phyloP scores from a whole-genome alignment of 192 early-diverging fungal species.

The Paraglomus brasilianum region DNA sequence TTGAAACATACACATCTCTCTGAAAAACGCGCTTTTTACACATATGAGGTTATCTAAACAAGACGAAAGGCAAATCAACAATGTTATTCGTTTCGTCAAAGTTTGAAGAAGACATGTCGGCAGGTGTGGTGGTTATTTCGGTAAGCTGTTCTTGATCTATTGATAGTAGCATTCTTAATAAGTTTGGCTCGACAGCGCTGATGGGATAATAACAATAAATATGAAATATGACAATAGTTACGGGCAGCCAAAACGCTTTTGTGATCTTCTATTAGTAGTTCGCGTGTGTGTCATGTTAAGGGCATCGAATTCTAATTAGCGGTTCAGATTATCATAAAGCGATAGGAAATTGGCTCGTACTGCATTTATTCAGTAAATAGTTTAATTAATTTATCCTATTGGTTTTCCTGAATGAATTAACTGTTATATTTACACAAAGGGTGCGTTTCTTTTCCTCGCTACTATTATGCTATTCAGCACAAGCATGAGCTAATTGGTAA shows the following conservation, averaged over 20 bases:
- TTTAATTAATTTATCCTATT: neutral
- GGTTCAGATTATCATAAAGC: neutral
- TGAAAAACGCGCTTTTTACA: too few relatives aligned
- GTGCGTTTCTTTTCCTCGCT: too few relatives aligned
- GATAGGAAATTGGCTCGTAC: neutral
- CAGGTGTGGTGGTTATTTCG: constrained; percentile 7
- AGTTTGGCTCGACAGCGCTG: neutral
- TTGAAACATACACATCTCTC: too few relatives aligned
- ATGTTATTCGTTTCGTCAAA: too few relatives aligned
- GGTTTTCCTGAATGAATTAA: too few relatives aligned
- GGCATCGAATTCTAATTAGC: constrained; percentile 5
- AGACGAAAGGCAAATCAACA: too few relatives aligned
- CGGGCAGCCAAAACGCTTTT: neutral
- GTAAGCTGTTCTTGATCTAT: neutral
- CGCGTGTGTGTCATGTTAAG: neutral
- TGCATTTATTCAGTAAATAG: neutral
- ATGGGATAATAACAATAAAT: neutral
- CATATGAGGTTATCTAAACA: too few relatives aligned
- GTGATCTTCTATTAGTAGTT: neutral
- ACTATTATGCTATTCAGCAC: constrained; percentile 71
- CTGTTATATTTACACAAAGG: too few relatives aligned
- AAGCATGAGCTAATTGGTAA: constrained; percentile 57
- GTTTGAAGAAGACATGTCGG: too few relatives aligned
- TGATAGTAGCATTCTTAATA: neutral
- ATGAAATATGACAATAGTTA: too few relatives aligned